A percentile compares a stretch with the other conserved stretches of the same genome.
phyloP scores from a whole-genome alignment of 2,329 filamentous ascomycete genomes.

The Aspergillus flavus region DNA sequence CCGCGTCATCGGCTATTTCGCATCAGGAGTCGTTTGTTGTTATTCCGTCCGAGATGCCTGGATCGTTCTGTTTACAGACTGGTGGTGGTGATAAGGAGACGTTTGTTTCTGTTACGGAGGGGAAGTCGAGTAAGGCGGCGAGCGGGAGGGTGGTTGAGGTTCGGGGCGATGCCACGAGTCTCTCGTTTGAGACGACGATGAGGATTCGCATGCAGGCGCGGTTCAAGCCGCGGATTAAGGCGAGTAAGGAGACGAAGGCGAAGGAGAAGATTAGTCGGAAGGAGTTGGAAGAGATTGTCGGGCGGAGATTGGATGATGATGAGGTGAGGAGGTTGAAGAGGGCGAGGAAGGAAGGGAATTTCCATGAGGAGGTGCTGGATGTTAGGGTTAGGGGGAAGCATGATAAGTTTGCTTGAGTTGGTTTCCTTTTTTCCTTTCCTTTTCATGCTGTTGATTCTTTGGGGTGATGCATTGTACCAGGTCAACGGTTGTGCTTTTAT shows the following conservation, averaged over 20 bases:
- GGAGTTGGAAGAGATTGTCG: conserved; percentile 9
- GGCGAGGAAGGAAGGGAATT: conserved; percentile 10
- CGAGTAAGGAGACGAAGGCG: conserved; percentile 79
- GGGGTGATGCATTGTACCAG: neutral
- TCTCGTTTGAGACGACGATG: conserved; percentile 70
- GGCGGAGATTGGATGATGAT: neutral
- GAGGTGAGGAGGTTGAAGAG: conserved; percentile 5
- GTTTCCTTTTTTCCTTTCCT: neutral
- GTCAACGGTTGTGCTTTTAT: neutral
- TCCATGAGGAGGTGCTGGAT: conserved; percentile 23
- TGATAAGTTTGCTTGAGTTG: conserved; percentile 24
- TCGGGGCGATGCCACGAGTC: conserved; percentile 72
- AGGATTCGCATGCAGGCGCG: conserved; percentile 91
- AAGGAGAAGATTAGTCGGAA: conserved; percentile 74
- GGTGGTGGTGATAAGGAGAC: conserved; percentile 58
- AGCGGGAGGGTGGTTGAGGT: conserved; percentile 63
- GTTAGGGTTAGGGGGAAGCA: conserved; percentile 23
- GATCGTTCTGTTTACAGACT: conserved; percentile 75
- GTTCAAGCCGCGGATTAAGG: conserved; percentile 83
- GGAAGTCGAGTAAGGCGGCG: conserved; percentile 37
- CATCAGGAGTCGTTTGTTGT: conserved; percentile 78
- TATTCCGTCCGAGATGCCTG: conserved; percentile 66
- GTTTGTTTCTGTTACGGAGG: conserved; percentile 66
- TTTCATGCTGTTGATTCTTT: neutral
- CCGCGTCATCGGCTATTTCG: conserved; percentile 78